These are phyloP conservation scores for Wickerhamomyces tratensis DNA, from an alignment of 805 yeast genomes.

Conservation along the genomic window DNA sequence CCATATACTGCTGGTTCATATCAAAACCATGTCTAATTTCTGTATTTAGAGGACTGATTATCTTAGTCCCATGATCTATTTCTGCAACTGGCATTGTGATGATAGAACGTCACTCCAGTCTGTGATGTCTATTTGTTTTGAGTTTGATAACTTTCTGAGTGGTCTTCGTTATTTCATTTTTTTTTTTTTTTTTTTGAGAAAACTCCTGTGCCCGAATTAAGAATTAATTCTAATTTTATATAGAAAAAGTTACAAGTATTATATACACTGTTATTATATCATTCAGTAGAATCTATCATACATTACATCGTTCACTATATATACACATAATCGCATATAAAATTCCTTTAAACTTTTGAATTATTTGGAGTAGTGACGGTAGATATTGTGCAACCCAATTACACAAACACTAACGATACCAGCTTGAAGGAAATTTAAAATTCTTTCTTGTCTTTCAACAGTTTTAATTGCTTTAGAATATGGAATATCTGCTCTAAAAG, in stretches of 20 bases:
- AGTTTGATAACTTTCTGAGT: too few species aligned
- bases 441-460: conserved; percentile 42
- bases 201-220: too few species aligned
- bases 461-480: conserved; percentile 58
- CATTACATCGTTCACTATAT: not conserved
- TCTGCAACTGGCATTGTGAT: not conserved
- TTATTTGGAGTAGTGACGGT: not conserved
- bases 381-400: not conserved
- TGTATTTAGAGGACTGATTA: conserved; percentile 32
- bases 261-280: too few species aligned
- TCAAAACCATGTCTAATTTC: conserved; percentile 65
- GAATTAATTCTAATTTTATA: too few species aligned
- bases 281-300: too few species aligned
- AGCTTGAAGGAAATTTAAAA: conserved; percentile 26
- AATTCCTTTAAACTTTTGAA: too few species aligned
- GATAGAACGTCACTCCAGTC: too few species aligned
- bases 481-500: conserved; percentile 75
- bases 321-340: too few species aligned
- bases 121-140: too few species aligned
- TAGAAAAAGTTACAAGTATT: too few species aligned
- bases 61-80: not conserved
- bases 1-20: conserved; percentile 49
- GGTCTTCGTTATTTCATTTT: too few species aligned
- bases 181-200: too few species aligned
- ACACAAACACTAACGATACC: conserved; percentile 4